Conservation (phyloP, 441 rosid species). For the Erodium trifolium region DNA sequence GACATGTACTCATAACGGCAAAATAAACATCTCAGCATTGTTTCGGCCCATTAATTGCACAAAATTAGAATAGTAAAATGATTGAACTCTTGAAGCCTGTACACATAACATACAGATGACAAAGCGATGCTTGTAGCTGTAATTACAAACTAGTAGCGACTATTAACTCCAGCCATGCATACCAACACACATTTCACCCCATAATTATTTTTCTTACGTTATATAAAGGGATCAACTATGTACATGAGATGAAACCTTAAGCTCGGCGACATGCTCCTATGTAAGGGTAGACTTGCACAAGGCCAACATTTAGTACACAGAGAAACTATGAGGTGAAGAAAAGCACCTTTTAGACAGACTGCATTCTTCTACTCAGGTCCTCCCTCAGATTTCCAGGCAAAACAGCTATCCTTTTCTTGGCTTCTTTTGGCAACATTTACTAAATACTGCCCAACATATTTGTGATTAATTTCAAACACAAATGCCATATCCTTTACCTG, state of each 20-base stretch:
- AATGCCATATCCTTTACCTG: constrained; percentile 63
- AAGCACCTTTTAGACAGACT: not conserved
- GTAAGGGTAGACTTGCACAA: not conserved
- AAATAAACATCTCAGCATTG: not conserved
- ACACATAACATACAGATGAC: not conserved
- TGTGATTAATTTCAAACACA: constrained; percentile 46
- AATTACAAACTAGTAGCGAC: not conserved
- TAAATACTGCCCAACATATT: constrained; percentile 39
- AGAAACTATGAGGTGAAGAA: constrained; percentile 1
- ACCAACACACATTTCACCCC: not conserved
- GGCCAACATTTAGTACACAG: not conserved
- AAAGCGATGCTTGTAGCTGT: not conserved
- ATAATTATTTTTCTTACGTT: not conserved
- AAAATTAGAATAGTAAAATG: not conserved
- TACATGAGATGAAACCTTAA: not conserved
- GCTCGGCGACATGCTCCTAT: not conserved
- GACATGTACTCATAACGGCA: not conserved
- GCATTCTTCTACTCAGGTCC: constrained; percentile 1
- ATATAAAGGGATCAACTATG: not conserved
- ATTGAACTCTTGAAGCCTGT: not conserved
- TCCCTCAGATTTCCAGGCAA: constrained; percentile 35
- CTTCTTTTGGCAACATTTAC: constrained; percentile 21
- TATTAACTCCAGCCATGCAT: not conserved
- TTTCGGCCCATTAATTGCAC: not conserved
- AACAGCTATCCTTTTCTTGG: constrained; percentile 26